Conservation (phyloP, 2,329 filamentous ascomycete genomes). For the Trematosphaeria pertusa region DNA sequence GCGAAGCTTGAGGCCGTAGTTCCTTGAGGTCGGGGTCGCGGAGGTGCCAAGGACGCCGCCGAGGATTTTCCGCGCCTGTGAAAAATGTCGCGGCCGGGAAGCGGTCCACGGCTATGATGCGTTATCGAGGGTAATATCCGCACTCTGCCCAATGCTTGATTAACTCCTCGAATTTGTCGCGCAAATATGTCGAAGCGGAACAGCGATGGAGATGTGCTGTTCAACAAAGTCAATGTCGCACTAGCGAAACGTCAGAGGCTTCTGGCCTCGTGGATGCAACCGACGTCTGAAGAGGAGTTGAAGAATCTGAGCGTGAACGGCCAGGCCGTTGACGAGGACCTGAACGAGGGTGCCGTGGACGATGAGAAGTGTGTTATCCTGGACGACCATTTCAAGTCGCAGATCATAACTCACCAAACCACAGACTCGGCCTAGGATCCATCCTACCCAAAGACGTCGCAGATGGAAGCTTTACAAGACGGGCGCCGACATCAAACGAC, state of each 20-base stretch:
- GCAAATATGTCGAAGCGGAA: constrained; percentile 42
- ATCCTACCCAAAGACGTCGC: constrained; percentile 43
- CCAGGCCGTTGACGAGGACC: constrained; percentile 59
- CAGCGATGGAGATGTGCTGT: constrained; percentile 60
- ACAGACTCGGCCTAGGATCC: constrained; percentile 51
- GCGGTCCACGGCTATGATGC: neutral
- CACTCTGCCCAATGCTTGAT: constrained; percentile 15
- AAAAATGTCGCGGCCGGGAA: constrained; percentile 38
- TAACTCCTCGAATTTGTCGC: constrained; percentile 12
- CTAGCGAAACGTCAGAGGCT: constrained; percentile 62
- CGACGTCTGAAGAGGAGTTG: constrained; percentile 50
- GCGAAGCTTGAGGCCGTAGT: constrained; percentile 25
- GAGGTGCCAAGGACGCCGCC: constrained; percentile 40
- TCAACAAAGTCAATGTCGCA: constrained; percentile 61
- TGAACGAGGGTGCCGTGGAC: constrained; percentile 60
- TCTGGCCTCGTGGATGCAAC: constrained; percentile 64
- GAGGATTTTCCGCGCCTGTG: constrained; percentile 36
- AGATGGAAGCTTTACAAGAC: constrained; percentile 47
- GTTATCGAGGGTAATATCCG: constrained; percentile 17
- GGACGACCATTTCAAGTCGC: too few relatives aligned
- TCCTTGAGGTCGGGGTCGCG: constrained; percentile 38
- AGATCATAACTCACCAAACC: neutral
- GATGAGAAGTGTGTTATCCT: constrained; percentile 62
- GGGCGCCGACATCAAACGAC: constrained; percentile 50
- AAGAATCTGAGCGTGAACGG: constrained; percentile 50